Evolutionary conservation across 306 rosid species (phyloP).

Genomic region (Senna siamea): DNA sequence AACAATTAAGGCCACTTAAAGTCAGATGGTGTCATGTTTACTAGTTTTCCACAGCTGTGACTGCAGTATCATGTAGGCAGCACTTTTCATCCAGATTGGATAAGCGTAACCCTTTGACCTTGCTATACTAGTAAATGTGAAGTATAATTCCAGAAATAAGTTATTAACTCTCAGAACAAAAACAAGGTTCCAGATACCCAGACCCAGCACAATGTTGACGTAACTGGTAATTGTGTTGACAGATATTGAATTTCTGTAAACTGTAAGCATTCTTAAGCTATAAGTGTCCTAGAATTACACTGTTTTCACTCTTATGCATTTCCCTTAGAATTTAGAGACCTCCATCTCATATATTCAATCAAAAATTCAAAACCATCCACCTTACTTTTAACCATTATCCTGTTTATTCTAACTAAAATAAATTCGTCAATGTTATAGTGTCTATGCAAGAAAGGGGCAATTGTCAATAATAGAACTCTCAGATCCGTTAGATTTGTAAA

Average conservation of each 20-base stretch:
- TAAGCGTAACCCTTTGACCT: neutral
- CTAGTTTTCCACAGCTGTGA: neutral
- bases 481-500: constrained; percentile 31
- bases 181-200: neutral
- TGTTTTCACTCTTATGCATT: neutral
- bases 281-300: constrained; percentile 26
- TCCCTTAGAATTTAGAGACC: constrained; percentile 6
- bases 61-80: neutral
- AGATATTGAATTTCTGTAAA: neutral
- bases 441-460: constrained; percentile 25
- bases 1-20: neutral
- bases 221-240: neutral
- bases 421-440: neutral
- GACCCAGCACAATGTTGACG: no score
- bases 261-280: neutral
- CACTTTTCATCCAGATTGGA: constrained; percentile 1
- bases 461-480: neutral
- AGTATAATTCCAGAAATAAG: constrained; percentile 16
- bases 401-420: constrained; percentile 24
- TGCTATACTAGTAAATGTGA: neutral
- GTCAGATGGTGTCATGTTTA: neutral
- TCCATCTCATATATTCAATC: neutral
- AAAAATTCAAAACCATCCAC: constrained; percentile 24
- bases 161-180: constrained; percentile 6
- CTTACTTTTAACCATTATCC: constrained; percentile 18